phyloP scores from a whole-genome alignment of 306 rosid genomes.

The Rubus parviflorus region DNA sequence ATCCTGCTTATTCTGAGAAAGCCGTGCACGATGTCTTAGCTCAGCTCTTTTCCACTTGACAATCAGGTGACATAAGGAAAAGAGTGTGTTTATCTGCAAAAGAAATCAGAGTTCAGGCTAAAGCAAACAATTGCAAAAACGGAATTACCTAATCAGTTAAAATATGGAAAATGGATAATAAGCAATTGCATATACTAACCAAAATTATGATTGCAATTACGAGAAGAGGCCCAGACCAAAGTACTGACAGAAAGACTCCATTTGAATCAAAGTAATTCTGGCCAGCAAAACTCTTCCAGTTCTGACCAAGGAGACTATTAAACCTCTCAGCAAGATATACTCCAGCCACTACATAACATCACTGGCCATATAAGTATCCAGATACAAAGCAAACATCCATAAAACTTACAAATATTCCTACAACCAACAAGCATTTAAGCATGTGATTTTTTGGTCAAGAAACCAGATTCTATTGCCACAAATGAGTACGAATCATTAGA shows the following conservation, averaged over 20 bases:
- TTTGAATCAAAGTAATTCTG: conserved; percentile 88
- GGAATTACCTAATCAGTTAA: neutral
- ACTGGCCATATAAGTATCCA: conserved; percentile 18
- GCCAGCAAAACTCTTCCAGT: conserved; percentile 79
- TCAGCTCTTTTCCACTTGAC: conserved; percentile 96
- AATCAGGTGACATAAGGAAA: conserved; percentile 74
- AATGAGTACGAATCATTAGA: neutral
- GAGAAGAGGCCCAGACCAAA: conserved; percentile 98
- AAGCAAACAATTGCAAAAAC: conserved; percentile 8
- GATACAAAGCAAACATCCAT: conserved; percentile 6
- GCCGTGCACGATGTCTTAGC: conserved; percentile 83
- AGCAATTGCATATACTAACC: conserved; percentile 49
- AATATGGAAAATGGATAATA: neutral
- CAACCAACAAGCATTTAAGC: neutral
- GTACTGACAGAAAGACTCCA: conserved; percentile 75
- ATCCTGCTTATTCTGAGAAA: conserved; percentile 69
- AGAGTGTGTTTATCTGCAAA: conserved; percentile 83
- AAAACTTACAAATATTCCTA: neutral
- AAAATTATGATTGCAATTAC: conserved; percentile 74
- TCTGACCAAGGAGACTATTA: conserved; percentile 52
- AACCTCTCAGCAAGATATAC: conserved; percentile 84
- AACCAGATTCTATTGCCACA: neutral
- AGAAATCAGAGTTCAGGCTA: conserved; percentile 21
- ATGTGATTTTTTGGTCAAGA: neutral
- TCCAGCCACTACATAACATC: conserved; percentile 74